These are phyloP conservation scores for Ogataea neopini DNA, from an alignment of 805 yeast genomes.

Conservation along the genomic window DNA sequence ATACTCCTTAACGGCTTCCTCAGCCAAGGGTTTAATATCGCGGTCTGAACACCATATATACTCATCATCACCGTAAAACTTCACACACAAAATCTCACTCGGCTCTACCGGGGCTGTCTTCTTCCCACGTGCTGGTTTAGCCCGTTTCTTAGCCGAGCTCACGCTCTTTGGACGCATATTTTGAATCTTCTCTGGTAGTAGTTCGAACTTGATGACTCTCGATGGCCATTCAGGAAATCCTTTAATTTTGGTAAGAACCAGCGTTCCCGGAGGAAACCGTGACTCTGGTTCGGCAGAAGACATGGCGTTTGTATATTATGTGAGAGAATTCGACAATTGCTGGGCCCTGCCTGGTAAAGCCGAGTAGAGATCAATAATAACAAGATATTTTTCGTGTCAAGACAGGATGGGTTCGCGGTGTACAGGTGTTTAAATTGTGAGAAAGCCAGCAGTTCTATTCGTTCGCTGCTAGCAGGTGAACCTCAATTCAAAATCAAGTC, in stretches of 20 bases:
- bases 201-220: slow-evolving; percentile 62
- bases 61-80: slow-evolving; percentile 72
- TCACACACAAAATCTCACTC: slow-evolving; percentile 47
- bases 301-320: too few species aligned
- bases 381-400: slow-evolving; percentile 1
- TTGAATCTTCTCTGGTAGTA: slow-evolving; percentile 58
- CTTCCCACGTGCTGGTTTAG: slow-evolving; percentile 14
- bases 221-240: slow-evolving; percentile 95
- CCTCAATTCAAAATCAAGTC: too few species aligned
- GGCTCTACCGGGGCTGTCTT: slow-evolving; percentile 20
- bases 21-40: slow-evolving; percentile 50
- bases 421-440: background rate
- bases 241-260: slow-evolving; percentile 77
- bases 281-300: slow-evolving; percentile 1
- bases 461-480: too few species aligned
- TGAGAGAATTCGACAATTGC: too few species aligned
- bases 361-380: background rate
- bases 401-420: slow-evolving; percentile 3
- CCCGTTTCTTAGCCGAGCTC: slow-evolving; percentile 28
- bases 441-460: too few species aligned
- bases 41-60: slow-evolving; percentile 62
- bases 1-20: slow-evolving; percentile 41
- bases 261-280: slow-evolving; percentile 42
- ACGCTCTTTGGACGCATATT: slow-evolving; percentile 50
- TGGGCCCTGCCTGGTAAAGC: too few species aligned